These are phyloP conservation scores for Mycena vitilis DNA, from an alignment of 768 basidiomycete species.

Conservation along the genomic window DNA sequence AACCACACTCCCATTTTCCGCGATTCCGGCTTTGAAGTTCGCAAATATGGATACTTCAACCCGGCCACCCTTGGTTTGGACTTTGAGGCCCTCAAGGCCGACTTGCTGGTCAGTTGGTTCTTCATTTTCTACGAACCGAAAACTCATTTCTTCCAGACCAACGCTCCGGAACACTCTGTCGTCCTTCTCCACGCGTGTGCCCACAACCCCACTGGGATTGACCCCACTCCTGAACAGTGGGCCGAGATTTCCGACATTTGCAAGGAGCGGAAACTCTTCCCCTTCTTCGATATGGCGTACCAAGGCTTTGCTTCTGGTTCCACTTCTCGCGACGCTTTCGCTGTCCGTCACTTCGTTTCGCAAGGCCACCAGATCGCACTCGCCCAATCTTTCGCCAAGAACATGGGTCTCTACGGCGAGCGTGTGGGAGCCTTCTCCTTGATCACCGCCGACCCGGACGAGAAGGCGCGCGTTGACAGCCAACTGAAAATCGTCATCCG, in stretches of 20 bases:
- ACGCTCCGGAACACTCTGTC: constrained; percentile 83
- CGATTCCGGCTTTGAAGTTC: constrained; percentile 94
- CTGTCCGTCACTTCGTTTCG: constrained; percentile 92
- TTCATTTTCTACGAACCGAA: not conserved
- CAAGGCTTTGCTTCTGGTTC: constrained; percentile 98
- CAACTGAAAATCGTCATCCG: constrained; percentile 96
- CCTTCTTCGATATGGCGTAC: constrained; percentile 99
- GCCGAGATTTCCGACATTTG: constrained; percentile 87
- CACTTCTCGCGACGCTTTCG: constrained; percentile 91
- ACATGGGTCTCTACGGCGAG: constrained; percentile 99
- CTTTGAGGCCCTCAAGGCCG: constrained; percentile 89
- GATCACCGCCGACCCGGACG: constrained; percentile 72
- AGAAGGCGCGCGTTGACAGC: constrained; percentile 89
- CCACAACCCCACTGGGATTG: constrained; percentile 98
- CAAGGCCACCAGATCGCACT: constrained; percentile 92
- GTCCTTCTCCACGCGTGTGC: constrained; percentile 97
- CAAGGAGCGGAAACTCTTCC: constrained; percentile 91
- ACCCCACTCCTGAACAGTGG: constrained; percentile 96
- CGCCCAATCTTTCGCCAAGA: constrained; percentile 97
- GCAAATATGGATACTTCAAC: constrained; percentile 94
- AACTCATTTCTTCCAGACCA: constrained; percentile 46
- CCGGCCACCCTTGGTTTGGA: constrained; percentile 92
- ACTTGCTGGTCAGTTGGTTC: constrained; percentile 71
- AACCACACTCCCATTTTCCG: constrained; percentile 95
- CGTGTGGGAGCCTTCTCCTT: constrained; percentile 98